Evolutionary conservation across 805 yeast genomes (phyloP).

Genomic region (baker's yeast (Saccharomyces cerevisiae)): DNA sequence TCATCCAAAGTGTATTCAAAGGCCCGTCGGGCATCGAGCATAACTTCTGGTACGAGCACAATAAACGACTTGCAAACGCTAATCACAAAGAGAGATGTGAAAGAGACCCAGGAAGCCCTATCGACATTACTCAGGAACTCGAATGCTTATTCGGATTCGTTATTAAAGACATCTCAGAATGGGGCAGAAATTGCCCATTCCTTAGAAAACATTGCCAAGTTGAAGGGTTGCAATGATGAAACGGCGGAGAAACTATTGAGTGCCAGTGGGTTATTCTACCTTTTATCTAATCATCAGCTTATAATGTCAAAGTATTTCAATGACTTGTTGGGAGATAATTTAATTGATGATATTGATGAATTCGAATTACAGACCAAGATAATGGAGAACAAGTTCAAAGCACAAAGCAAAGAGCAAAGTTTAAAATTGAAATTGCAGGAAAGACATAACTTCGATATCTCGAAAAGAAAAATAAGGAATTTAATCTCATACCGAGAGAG

Average conservation of each 20-base stretch:
- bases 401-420: conserved; percentile 45
- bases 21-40: conserved; percentile 27
- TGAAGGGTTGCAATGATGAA: conserved; percentile 50
- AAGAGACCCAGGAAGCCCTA: conserved; percentile 41
- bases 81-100: conserved; percentile 53
- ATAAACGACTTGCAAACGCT: conserved; percentile 53
- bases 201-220: conserved; percentile 53
- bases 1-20: conserved; percentile 8
- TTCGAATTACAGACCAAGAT: conserved; percentile 38
- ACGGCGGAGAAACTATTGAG: conserved; percentile 56
- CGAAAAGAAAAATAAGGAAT: conserved; percentile 55
- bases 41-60: conserved; percentile 44
- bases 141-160: conserved; percentile 39
- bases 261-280: conserved; percentile 69
- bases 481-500: conserved; percentile 60
- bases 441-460: conserved; percentile 46
- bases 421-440: conserved; percentile 51
- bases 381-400: conserved; percentile 48
- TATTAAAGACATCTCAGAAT: conserved; percentile 36
- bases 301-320: conserved; percentile 52
- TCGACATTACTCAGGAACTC: conserved; percentile 41
- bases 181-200: conserved; percentile 67
- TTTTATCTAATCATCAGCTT: conserved; percentile 70
- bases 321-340: conserved; percentile 49
- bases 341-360: conserved; percentile 36